Evolutionary conservation across 2,329 filamentous ascomycete genomes (phyloP), one percentile per base, ranked within the genome.

Genomic region (Aspergillus sojae): DNA sequence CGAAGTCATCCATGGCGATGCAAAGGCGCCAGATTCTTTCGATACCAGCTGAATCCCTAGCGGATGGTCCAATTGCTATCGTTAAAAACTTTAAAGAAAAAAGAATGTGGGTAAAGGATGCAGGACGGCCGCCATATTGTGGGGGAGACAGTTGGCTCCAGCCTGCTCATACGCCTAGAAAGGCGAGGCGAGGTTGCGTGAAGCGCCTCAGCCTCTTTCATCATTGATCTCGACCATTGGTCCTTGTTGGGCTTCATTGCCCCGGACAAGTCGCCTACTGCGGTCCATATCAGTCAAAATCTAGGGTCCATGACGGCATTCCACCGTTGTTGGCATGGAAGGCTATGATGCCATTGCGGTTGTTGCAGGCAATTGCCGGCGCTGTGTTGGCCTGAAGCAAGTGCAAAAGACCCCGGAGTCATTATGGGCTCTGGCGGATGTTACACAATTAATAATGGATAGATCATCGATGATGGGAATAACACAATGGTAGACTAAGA

Each of bases 61-160:
- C 11, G n/a, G n/a, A 26, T 39, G 14, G 14, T 10, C 52, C 52
- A 55, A 55, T 55, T 12, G 23, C 16, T 10, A 26, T 36, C n/a
- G 4, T 39, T n/a, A n/a, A n/a, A 41, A 55, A 7, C n/a, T 34
- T 39, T 28, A 39, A n/a, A 9, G 10, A 39, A 28, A 55, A 36
- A 55, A 19, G 10, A 41, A 26, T 55, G 52, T 55, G 52, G 52
- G 21, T 39, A 39, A 39, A 39, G 7, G n/a, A 10, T 55, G 52
- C 52, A 55, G 52, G 52, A 39, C 50, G 50, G 26, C 26, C 50
- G 50, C 50, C 50, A 34, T 16, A 39, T 26, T 55, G 52, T 55
- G 52, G 52, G 43, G 52, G 52, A 55, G 52, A 55, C 52, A 55
- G 52, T 55, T 55, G 52, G 30, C 52, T 39, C 32, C 32, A 34